Evolutionary conservation across 164 flowering plant genomes (phyloP).

Genomic region (Buxus sempervirens): DNA sequence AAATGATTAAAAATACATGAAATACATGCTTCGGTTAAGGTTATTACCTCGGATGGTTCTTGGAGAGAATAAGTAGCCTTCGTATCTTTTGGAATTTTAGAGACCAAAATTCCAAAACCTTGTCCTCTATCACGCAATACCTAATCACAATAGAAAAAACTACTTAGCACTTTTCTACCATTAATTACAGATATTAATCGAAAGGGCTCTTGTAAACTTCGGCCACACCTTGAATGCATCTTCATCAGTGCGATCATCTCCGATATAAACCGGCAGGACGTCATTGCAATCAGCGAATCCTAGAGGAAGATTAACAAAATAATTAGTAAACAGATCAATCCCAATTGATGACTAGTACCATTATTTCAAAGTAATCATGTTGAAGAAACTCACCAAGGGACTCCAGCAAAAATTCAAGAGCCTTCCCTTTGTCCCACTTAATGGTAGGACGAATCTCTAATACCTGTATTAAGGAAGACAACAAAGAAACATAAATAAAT

Average conservation of each 20-base stretch:
- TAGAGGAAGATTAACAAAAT: slow-evolving; percentile 7
- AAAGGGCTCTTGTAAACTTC: too few species aligned
- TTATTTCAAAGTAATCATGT: too few species aligned
- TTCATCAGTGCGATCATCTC: slow-evolving; percentile 74
- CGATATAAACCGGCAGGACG: slow-evolving; percentile 71
- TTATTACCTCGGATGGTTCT: slow-evolving; percentile 57
- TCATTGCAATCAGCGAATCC: slow-evolving; percentile 52
- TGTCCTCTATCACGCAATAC: slow-evolving; percentile 55
- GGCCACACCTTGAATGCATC: slow-evolving; percentile 84
- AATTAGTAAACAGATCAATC: not conserved
- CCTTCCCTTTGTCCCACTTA: slow-evolving; percentile 83
- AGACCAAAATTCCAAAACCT: slow-evolving; percentile 78
- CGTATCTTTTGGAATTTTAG: slow-evolving; percentile 63
- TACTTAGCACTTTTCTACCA: not conserved
- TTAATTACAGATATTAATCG: not conserved
- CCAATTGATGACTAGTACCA: not conserved
- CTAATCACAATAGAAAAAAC: slow-evolving; percentile 15
- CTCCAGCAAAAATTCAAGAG: slow-evolving; percentile 66
- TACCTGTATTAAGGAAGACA: slow-evolving; percentile 33
- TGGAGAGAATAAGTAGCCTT: slow-evolving; percentile 61
- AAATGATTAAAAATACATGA: not conserved
- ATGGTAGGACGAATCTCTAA: slow-evolving; percentile 69
- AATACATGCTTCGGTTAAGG: not conserved
- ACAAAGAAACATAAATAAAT: too few species aligned
- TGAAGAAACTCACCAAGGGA: slow-evolving; percentile 76